Conservation (phyloP, 139 green algal genomes). For the Chlamydomonas urium region DNA sequence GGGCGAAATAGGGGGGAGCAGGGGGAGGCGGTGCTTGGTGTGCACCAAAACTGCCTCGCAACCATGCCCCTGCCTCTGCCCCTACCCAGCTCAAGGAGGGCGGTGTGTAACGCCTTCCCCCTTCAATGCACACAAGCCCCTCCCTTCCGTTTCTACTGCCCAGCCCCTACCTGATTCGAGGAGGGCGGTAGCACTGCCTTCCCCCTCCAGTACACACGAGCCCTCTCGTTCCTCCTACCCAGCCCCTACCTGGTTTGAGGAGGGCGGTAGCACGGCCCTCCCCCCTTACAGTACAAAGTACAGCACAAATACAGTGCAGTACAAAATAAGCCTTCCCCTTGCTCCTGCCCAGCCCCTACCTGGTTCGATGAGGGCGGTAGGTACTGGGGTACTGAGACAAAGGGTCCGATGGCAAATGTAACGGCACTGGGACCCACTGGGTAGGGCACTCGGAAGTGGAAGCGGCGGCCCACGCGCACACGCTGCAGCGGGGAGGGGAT, state of each 20-base stretch:
- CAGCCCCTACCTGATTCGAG: too few relatives aligned
- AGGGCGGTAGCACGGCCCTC: too few relatives aligned
- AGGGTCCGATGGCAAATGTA: conserved; percentile 26
- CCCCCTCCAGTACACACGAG: not conserved
- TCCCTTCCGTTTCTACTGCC: not conserved
- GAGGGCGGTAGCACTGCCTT: too few relatives aligned
- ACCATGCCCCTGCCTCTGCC: too few relatives aligned
- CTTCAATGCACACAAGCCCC: not conserved
- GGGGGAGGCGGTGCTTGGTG: not conserved
- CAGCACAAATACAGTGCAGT: not conserved
- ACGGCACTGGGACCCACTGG: conserved; percentile 15
- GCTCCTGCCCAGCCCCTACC: not conserved
- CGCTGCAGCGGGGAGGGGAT: not conserved
- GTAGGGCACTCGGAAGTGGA: conserved; percentile 19
- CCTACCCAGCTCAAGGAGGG: not conserved
- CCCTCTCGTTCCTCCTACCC: not conserved
- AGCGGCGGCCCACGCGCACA: conserved; percentile 14
- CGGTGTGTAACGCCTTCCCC: not conserved
- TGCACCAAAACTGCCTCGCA: not conserved
- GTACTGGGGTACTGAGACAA: conserved; percentile 26
- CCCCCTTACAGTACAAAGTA: not conserved
- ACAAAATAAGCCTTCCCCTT: not conserved
- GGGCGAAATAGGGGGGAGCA: not conserved
- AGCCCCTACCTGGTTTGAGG: too few relatives aligned
- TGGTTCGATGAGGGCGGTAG: conserved; percentile 6